Conservation (phyloP, 371 early-diverging fungal genomes). For the Mortierella sp. region DNA sequence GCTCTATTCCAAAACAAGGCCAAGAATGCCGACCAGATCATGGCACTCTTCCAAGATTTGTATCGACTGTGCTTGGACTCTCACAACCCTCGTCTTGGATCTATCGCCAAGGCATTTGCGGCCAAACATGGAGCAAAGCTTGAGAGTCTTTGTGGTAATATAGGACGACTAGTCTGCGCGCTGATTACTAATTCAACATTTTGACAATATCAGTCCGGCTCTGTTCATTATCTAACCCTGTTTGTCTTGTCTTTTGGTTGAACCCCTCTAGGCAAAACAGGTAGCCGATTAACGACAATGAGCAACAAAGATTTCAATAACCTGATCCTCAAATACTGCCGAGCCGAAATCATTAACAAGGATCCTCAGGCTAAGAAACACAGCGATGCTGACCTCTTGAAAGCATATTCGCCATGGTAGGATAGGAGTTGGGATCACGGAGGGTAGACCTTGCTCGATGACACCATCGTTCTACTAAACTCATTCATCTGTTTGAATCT, state of each 20-base stretch:
- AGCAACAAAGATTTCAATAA: conserved; percentile 53
- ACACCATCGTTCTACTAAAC: not conserved
- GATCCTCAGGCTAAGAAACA: conserved; percentile 37
- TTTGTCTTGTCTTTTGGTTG: not conserved
- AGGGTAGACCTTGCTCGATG: not conserved
- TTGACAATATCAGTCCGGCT: no score
- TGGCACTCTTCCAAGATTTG: conserved; percentile 38
- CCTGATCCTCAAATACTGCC: conserved; percentile 51
- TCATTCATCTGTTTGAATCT: not conserved
- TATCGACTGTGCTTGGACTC: conserved; percentile 28
- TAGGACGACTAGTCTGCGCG: no score
- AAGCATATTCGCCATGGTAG: conserved; percentile 79
- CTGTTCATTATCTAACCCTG: not conserved
- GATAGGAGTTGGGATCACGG: not conserved
- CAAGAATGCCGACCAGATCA: conserved; percentile 27
- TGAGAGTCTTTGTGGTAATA: conserved; percentile 57
- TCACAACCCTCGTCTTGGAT: conserved; percentile 28
- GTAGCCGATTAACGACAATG: conserved; percentile 55
- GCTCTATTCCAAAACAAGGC: conserved; percentile 33
- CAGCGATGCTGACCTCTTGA: conserved; percentile 56
- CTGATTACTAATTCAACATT: not conserved
- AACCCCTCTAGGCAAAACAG: conserved; percentile 56
- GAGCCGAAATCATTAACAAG: conserved; percentile 50
- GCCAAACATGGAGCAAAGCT: conserved; percentile 59
- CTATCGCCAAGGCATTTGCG: conserved; percentile 61